phyloP scores from a whole-genome alignment of 768 basidiomycete species.

The Mycena galericulata region DNA sequence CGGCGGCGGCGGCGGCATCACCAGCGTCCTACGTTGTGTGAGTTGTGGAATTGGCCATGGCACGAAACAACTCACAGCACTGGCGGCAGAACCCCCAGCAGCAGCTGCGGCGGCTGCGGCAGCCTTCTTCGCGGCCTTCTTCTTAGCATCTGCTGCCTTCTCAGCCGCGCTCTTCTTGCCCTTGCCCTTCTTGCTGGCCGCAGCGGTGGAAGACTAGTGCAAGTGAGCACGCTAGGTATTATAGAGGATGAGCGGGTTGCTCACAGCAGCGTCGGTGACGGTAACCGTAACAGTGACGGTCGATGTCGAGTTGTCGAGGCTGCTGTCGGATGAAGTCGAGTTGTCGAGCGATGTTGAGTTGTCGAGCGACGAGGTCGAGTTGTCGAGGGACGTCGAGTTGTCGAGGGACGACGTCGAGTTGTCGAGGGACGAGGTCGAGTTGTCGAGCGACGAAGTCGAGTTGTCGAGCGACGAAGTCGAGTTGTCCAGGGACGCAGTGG shows the following conservation, averaged over 20 bases:
- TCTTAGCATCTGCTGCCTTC: not conserved
- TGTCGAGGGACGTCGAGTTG: constrained; percentile 12
- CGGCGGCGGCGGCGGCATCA: constrained; percentile 5
- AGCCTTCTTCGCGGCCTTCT: not conserved
- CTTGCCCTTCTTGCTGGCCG: not conserved
- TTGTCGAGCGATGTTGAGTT: not conserved
- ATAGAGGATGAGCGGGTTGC: constrained; percentile 6
- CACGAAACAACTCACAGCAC: not conserved
- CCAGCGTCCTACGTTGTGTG: not conserved
- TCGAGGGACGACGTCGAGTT: constrained; percentile 17
- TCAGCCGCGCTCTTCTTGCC: not conserved
- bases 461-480: constrained; percentile 6
- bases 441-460: constrained; percentile 13
- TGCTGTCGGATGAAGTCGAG: not conserved
- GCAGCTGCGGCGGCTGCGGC: constrained; percentile 8
- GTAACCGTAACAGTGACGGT: constrained; percentile 38
- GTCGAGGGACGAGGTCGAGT: constrained; percentile 9
- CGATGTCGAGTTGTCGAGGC: constrained; percentile 8
- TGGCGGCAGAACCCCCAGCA: not conserved
- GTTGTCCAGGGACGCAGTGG: not conserved
- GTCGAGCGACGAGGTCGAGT: constrained; percentile 22
- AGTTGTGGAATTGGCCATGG: too few relatives aligned
- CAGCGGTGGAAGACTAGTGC: constrained; percentile 29
- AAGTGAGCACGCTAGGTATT: not conserved
- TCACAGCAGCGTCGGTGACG: constrained; percentile 29